These are phyloP conservation scores for Withania somnifera DNA, from an alignment of 305 asterid genomes.

Conservation along the genomic window DNA sequence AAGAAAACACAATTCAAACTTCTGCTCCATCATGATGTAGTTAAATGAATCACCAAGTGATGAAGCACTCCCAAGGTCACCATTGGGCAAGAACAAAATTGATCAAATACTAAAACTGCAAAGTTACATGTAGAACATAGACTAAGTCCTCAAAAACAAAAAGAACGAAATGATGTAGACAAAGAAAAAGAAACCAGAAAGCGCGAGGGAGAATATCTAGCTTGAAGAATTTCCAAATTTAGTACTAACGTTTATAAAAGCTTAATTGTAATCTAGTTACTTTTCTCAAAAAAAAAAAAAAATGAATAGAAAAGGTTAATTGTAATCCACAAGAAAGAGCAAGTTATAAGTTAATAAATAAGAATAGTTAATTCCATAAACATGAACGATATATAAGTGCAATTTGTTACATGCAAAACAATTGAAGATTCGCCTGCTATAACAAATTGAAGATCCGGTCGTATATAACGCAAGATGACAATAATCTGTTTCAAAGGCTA, in stretches of 20 bases:
- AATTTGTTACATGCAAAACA: background rate
- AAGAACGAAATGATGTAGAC: background rate
- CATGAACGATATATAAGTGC: background rate
- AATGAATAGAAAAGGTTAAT: background rate
- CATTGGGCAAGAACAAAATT: background rate
- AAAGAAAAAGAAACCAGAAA: background rate
- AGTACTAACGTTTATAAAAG: background rate
- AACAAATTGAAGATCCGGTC: background rate
- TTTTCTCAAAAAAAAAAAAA: too few relatives aligned
- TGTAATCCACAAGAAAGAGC: background rate
- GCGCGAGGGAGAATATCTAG: background rate
- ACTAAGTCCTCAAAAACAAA: background rate
- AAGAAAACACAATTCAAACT: slow-evolving; percentile 18
- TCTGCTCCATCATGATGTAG: slow-evolving; percentile 51
- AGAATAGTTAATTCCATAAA: background rate
- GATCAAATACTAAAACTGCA: background rate
- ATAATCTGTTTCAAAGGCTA: background rate
- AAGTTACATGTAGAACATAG: background rate
- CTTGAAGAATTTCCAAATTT: background rate
- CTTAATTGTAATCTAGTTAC: background rate
- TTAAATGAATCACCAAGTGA: slow-evolving; percentile 38
- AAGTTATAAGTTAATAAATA: background rate
- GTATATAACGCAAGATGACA: background rate
- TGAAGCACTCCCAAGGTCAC: background rate
- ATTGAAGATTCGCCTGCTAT: too few relatives aligned